phyloP scores from a whole-genome alignment of 1,139 yeast species.

The Debaryomycetaceae sp. region DNA sequence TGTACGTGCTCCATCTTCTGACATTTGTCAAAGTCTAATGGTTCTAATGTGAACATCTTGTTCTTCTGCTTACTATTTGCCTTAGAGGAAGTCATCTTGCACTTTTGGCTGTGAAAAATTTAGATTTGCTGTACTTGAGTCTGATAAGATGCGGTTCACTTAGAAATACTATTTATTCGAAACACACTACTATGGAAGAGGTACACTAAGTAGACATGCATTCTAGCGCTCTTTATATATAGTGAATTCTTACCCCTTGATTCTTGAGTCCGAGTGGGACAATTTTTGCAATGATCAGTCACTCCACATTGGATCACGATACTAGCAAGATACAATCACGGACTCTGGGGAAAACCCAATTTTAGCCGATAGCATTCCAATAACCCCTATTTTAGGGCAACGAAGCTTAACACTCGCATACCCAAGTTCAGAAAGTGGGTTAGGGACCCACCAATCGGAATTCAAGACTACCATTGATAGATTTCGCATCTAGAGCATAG shows the following conservation, averaged over 20 bases:
- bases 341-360: background rate
- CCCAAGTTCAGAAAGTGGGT: background rate
- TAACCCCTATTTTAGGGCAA: background rate
- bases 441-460: background rate
- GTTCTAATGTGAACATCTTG: constrained; percentile 21
- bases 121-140: background rate
- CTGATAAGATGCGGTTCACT: background rate
- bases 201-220: background rate
- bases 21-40: constrained; percentile 37
- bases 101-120: background rate
- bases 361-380: background rate
- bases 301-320: background rate
- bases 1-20: constrained; percentile 38
- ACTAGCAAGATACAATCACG: background rate
- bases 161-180: background rate
- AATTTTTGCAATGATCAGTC: background rate
- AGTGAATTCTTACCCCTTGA: background rate
- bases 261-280: background rate
- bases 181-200: background rate
- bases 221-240: background rate
- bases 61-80: constrained; percentile 23
- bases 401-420: background rate
- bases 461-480: no score
- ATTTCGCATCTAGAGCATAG: background rate
- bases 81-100: background rate